phyloP scores from a whole-genome alignment of 1,139 yeast genomes.

The Schwanniomyces etchellsii region DNA sequence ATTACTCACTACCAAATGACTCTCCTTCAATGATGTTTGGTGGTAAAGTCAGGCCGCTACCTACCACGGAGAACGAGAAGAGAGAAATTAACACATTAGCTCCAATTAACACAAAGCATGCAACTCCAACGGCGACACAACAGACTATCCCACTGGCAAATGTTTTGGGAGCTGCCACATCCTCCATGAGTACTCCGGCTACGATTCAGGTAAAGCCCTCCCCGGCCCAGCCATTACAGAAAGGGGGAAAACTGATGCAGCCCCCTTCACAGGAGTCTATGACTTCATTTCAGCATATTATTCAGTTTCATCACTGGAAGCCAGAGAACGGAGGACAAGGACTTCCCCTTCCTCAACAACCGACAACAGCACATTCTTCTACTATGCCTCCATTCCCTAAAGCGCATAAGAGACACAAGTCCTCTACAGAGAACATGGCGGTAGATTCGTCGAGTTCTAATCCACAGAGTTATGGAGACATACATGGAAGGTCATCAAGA shows the following conservation, averaged over 20 bases:
- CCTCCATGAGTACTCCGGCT: conserved; percentile 19
- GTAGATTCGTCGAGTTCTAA: conserved; percentile 5
- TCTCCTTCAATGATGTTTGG: background rate
- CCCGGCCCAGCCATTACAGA: conserved; percentile 42
- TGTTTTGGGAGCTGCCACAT: background rate
- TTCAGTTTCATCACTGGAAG: conserved; percentile 51
- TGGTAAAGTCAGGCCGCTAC: conserved; percentile 7
- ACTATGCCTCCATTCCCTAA: conserved; percentile 2
- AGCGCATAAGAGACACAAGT: conserved; percentile 18
- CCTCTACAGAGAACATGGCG: conserved; percentile 11
- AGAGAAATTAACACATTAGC: background rate
- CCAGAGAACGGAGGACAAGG: conserved; percentile 23
- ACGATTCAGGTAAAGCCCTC: conserved; percentile 41
- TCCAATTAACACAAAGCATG: background rate
- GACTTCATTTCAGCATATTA: conserved; percentile 48
- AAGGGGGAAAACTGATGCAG: conserved; percentile 25
- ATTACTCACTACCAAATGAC: conserved; percentile 39
- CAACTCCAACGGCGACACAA: background rate
- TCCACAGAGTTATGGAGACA: conserved; percentile 1
- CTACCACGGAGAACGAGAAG: background rate
- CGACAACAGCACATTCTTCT: background rate
- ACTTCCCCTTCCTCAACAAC: conserved; percentile 15
- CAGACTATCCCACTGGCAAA: background rate
- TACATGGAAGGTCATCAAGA: conserved; percentile 1
- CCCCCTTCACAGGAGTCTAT: conserved; percentile 45